Conservation (phyloP, 345 rosid genomes). For the Geranium rotundifolium region DNA sequence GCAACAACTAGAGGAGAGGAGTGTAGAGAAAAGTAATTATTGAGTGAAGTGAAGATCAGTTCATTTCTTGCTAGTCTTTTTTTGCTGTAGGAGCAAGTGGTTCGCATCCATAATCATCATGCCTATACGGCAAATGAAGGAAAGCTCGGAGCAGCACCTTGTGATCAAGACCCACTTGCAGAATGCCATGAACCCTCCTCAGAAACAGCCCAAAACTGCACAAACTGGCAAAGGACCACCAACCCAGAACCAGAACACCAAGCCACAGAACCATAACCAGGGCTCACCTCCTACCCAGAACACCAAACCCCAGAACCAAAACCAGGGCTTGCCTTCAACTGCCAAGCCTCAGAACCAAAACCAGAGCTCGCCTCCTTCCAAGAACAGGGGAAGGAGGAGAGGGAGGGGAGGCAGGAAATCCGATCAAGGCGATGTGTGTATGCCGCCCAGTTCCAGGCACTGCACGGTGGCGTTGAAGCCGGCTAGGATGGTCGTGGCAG, state of each 20-base stretch:
- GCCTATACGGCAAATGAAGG: conserved; percentile 92
- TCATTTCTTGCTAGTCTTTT: conserved; percentile 7
- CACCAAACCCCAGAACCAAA: conserved; percentile 21
- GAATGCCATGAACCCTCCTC: conserved; percentile 39
- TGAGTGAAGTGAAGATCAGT: conserved; percentile 21
- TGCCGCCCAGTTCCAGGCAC: conserved; percentile 91
- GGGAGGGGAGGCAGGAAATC: conserved; percentile 92
- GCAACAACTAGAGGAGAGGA: conserved; percentile 10
- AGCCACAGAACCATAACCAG: conserved; percentile 28
- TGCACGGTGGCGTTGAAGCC: conserved; percentile 64
- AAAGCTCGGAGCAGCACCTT: conserved; percentile 57
- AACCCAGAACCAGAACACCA: conserved; percentile 26
- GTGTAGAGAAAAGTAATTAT: conserved; percentile 9
- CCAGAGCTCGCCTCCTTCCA: conserved; percentile 59
- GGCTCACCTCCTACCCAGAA: conserved; percentile 48
- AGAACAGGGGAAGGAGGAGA: conserved; percentile 66
- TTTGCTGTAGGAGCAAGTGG: conserved; percentile 1
- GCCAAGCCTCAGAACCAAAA: conserved; percentile 21
- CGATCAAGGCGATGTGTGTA: conserved; percentile 75
- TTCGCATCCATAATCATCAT: conserved; percentile 17
- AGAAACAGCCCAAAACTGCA: conserved; percentile 41
- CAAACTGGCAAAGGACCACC: conserved; percentile 74
- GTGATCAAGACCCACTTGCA: conserved; percentile 59
- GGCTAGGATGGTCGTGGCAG: conserved; percentile 19
- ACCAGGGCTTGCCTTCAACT: conserved; percentile 58